phyloP scores from a whole-genome alignment of 331 rosid genomes.

The Rosa hybrid region DNA sequence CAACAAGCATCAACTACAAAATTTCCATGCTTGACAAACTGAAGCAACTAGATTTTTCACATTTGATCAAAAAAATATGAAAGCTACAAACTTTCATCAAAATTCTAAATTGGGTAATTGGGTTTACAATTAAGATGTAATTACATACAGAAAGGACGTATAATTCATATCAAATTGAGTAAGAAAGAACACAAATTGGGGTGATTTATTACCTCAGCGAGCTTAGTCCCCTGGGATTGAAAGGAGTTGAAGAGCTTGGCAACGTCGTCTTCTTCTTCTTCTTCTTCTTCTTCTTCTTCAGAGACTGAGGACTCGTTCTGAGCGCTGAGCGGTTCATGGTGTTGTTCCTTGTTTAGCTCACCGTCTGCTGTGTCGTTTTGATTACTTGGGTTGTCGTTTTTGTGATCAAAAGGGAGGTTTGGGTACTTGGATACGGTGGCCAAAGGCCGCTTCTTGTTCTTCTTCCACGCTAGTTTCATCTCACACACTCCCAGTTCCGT shows the following conservation, averaged over 20 bases:
- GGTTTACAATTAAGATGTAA: neutral
- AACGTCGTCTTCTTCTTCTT: slow-evolving; percentile 8
- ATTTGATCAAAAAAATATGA: neutral
- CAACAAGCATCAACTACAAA: neutral
- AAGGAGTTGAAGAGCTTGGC: slow-evolving; percentile 48
- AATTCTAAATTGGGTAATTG: neutral
- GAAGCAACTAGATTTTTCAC: neutral
- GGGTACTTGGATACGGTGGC: slow-evolving; percentile 37
- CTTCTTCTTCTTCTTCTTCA: slow-evolving; percentile 9
- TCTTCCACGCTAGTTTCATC: slow-evolving; percentile 82
- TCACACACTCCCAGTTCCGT: neutral
- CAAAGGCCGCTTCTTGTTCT: slow-evolving; percentile 53
- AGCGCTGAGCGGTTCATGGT: neutral
- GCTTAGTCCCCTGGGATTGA: slow-evolving; percentile 62
- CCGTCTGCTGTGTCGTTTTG: neutral
- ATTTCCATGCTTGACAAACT: neutral
- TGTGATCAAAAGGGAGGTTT: slow-evolving; percentile 56
- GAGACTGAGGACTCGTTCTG: slow-evolving; percentile 17
- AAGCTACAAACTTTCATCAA: neutral
- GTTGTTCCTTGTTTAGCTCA: slow-evolving; percentile 1
- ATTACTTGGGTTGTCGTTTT: slow-evolving; percentile 14
- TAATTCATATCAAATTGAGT: neutral
- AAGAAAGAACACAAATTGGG: neutral
- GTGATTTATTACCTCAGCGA: slow-evolving; percentile 53
- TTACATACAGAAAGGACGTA: neutral